Conservation (phyloP, 192 early-diverging fungal species). For the Entomortierella parvispora region DNA sequence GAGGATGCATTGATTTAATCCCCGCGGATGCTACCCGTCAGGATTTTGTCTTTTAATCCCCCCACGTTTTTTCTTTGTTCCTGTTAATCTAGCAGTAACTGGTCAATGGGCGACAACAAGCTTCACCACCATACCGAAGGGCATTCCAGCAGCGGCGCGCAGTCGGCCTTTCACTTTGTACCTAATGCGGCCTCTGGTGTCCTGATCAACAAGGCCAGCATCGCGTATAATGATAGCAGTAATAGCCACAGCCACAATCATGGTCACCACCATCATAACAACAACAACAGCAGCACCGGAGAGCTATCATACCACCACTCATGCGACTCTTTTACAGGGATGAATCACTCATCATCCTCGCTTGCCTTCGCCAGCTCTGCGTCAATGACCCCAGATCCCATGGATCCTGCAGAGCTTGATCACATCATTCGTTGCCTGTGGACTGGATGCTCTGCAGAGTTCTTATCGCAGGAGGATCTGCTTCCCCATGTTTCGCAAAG, state of each 20-base stretch:
- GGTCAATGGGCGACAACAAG: constrained; percentile 8
- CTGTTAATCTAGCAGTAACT: not conserved
- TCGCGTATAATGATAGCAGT: not conserved
- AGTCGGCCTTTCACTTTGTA: not conserved
- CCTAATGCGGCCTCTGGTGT: not conserved
- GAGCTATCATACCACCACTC: no score
- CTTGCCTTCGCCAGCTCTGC: not conserved
- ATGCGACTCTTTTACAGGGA: no score
- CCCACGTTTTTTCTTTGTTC: not conserved
- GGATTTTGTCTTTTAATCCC: not conserved
- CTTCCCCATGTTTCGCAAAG: constrained; percentile 62
- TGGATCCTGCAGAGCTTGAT: constrained; percentile 40
- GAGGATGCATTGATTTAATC: not conserved
- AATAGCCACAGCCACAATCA: not conserved
- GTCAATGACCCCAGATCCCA: constrained; percentile 14
- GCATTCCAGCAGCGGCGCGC: not conserved
- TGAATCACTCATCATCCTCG: constrained; percentile 11
- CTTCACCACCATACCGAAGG: constrained; percentile 19
- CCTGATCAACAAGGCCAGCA: not conserved
- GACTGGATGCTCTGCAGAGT: constrained; percentile 60
- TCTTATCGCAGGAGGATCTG: constrained; percentile 60
- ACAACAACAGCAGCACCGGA: not conserved
- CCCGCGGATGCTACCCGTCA: not conserved
- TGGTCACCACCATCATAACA: constrained; percentile 5
- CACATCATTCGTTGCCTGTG: constrained; percentile 60